Evolutionary conservation across 176 grass and related monocot species (phyloP), one percentile per base, ranked within the genome.

Genomic region (Triticum turgidum): DNA sequence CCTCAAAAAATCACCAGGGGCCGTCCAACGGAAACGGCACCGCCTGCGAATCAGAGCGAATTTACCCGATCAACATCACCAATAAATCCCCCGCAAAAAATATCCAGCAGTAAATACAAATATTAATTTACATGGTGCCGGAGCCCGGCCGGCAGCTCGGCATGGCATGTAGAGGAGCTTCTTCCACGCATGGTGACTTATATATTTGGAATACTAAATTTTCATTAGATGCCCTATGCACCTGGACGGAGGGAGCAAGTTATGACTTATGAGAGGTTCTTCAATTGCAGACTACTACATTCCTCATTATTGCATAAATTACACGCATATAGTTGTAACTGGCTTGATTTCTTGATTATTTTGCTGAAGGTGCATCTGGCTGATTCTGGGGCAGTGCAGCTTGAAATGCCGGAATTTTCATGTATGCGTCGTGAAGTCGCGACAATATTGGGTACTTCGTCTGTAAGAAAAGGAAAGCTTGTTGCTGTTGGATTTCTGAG

Each of bases 341-440:
- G 0, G 52, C 5, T 22, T 7, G 45, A 20, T 25, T 66, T 78
- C 32, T 42, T 82, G 61, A 37, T 52, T 82, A 1, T 86, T 49
- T 80, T 4, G 74, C 79, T 49, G 75, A 73, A 5, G 90, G 88
- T 56, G 92, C 86, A 81, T 97, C 95, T 64, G 81, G 92, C 73
- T 97, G 95, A 56, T 81, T 97, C 67, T 94, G 82, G 37, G 95
- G 90, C 21, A 94, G 72, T 15, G 95, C 90, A 35, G 88, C 88
- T 81, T 87, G 77, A 85, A 97, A 97, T 86, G 88, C 90, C 5
- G 88, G 92, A 14, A 75, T 89, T 58, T 91, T 66, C 92, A 92
- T 89, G 73, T 97, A 97, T 1, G 62, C 84, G 1, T 97, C 88
- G 69, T 97, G 90, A 18, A 97, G 63, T 69, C 81, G 87, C 18